phyloP scores from a whole-genome alignment of 139 green algal genomes.

The Chlorella sp. region DNA sequence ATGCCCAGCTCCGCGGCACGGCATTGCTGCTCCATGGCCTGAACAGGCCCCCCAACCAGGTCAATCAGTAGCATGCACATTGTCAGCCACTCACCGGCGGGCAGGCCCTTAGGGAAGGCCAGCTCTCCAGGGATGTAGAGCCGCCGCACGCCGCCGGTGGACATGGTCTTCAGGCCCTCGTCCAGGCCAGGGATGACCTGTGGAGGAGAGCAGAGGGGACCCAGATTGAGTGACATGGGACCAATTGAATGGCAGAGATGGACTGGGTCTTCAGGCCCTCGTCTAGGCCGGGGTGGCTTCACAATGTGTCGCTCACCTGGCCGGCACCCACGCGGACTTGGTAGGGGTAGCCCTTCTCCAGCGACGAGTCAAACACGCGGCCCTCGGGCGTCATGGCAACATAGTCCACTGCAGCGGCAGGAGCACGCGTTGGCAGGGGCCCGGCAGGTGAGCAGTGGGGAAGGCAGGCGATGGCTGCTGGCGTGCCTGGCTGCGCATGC shows the following conservation, averaged over 20 bases:
- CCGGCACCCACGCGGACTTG: conserved; percentile 86
- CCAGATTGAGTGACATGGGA: no score
- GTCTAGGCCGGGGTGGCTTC: conserved; percentile 88
- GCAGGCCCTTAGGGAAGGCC: conserved; percentile 93
- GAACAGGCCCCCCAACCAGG: no score
- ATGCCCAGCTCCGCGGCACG: no score
- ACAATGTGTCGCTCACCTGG: conserved; percentile 56
- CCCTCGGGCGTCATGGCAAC: conserved; percentile 87
- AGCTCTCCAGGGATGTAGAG: conserved; percentile 95
- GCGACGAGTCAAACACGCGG: conserved; percentile 86
- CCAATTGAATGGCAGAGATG: no score
- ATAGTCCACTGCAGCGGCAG: conserved; percentile 79
- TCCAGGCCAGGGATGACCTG: conserved; percentile 87
- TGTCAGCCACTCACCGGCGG: conserved; percentile 51
- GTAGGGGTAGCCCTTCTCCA: conserved; percentile 89
- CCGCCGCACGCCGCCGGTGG: conserved; percentile 82
- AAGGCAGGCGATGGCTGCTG: no score
- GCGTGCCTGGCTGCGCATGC: no score
- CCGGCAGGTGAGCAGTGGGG: no score
- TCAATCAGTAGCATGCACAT: no score
- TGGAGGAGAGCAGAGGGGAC: no score
- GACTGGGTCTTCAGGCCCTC: conserved; percentile 80
- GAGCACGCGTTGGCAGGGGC: no score
- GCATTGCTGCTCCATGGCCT: no score
- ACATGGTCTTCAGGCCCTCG: conserved; percentile 92